Evolutionary conservation across 2,329 filamentous ascomycete genomes (phyloP), one percentile per base, ranked within the genome.

Genomic region (Pleomassaria siparia): DNA sequence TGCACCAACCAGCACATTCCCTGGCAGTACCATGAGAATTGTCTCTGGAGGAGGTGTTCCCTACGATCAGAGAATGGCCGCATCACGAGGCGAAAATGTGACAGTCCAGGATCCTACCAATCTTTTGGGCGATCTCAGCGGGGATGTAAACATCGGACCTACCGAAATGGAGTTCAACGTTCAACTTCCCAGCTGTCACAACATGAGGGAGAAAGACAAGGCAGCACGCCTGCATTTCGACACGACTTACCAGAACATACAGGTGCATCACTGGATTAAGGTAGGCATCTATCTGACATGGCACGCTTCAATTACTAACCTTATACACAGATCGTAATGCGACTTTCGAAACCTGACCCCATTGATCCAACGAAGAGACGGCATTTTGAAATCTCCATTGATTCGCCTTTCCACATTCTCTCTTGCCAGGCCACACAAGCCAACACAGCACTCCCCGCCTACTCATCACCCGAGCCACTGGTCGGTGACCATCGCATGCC

Each of bases 241-340:
- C 66, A 95, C 90, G 45, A 95, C 90, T 47, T 96, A 92, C 78
- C 88, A 90, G 64, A 95, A 95, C 54, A 92, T 95, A 43, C 89
- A 94, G 62, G 91, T 96, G 44, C 90, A 89, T 67, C 91, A 96
- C 68, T 96, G 91, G 91, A 95, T 96, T 70, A 96, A 96, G 82
- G 89, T 90, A 74, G 54, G 79, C 63, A 11, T 11, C 4, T 26
- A 37, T 41, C 15, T 29, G 26, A 22, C 39, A 26, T 40, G 24
- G 28, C 22, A 11, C 20, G 10, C 42, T 12, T 29, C 18, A 40
- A 25, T 21, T 28, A 46, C 47, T 54, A 48, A 60, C 35, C 37
- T n/a, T 15, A 26, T 28, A 13, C n/a, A 26, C 52, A 92, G 89
- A 90, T 96, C 63, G 90, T 96, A 51, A 89, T 96, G 84, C 87